Conservation (phyloP, 768 basidiomycete genomes). For the Phylloporus arenicola region DNA sequence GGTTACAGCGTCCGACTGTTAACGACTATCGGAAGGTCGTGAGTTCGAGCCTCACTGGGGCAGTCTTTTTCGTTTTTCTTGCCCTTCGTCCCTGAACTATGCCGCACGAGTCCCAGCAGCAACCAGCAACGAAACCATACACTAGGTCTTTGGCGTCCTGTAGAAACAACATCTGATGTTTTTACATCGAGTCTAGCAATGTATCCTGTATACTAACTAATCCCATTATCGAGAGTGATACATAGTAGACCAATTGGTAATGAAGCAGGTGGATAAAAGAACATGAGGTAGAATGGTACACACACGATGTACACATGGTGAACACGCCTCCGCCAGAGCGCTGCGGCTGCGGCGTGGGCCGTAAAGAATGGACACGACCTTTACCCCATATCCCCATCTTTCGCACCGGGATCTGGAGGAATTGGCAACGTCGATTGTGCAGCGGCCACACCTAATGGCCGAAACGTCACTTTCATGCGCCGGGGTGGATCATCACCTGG, state of each 20-base stretch:
- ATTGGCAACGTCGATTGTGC: constrained; percentile 35
- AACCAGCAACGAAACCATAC: too few species aligned
- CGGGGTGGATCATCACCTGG: constrained; percentile 45
- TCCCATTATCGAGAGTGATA: constrained; percentile 5
- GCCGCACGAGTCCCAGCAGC: too few species aligned
- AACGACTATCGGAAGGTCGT: constrained; percentile 42
- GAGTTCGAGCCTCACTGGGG: constrained; percentile 52
- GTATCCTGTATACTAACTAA: constrained; percentile 1
- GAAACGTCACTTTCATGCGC: constrained; percentile 73
- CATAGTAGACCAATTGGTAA: constrained; percentile 2
- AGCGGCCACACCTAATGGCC: constrained; percentile 27
- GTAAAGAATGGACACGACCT: background rate
- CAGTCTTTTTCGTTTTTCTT: constrained; percentile 21
- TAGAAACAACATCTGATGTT: background rate
- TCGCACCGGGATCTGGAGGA: constrained; percentile 60
- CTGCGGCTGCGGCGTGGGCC: background rate
- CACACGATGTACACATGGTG: constrained; percentile 3
- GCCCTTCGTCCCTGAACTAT: background rate
- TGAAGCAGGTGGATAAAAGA: constrained; percentile 6
- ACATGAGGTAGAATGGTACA: constrained; percentile 8
- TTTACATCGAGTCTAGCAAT: constrained; percentile 1
- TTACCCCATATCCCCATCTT: constrained; percentile 74
- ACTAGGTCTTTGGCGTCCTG: too few species aligned
- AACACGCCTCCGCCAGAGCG: constrained; percentile 35
- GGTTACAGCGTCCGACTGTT: constrained; percentile 50